A percentile compares a stretch with the other conserved stretches of the same genome.
Conservation (phyloP, 371 early-diverging fungal species). For the Mortierella sp. region DNA sequence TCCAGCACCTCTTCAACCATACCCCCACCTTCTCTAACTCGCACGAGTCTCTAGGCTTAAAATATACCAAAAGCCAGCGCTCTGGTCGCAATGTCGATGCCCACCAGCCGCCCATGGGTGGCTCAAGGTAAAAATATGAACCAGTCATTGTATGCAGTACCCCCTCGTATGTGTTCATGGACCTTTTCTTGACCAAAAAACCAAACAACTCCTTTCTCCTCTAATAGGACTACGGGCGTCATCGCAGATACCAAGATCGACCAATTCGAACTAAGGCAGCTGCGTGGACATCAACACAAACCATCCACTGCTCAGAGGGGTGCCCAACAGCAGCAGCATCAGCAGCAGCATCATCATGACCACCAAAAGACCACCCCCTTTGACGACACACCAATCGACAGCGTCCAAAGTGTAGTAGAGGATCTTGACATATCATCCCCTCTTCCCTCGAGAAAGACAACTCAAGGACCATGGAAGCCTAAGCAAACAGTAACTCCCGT, state of each 20-base stretch:
- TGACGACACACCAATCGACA: background rate
- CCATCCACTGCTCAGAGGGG: background rate
- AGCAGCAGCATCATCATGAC: background rate
- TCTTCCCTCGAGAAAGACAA: background rate
- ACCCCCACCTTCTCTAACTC: background rate
- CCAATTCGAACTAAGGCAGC: background rate
- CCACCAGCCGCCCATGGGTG: background rate
- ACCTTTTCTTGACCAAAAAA: background rate
- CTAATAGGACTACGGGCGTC: background rate
- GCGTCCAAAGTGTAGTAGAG: slow-evolving; percentile 16
- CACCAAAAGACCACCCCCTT: background rate
- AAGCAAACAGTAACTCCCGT: background rate
- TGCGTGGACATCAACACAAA: slow-evolving; percentile 2
- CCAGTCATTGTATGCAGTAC: background rate
- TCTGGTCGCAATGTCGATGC: background rate
- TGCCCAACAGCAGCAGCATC: background rate
- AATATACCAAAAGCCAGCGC: background rate
- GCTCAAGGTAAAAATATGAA: background rate
- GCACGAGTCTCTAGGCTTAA: background rate
- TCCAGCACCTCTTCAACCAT: slow-evolving; percentile 8
- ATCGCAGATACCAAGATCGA: background rate
- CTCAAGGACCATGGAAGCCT: background rate
- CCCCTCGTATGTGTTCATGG: background rate
- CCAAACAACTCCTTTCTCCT: background rate
- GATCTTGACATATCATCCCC: slow-evolving; percentile 19